A percentile compares a stretch with the other conserved stretches of the same genome.
phyloP scores from a whole-genome alignment of 1,284 basidiomycete genomes.

The Agaricales sp. region DNA sequence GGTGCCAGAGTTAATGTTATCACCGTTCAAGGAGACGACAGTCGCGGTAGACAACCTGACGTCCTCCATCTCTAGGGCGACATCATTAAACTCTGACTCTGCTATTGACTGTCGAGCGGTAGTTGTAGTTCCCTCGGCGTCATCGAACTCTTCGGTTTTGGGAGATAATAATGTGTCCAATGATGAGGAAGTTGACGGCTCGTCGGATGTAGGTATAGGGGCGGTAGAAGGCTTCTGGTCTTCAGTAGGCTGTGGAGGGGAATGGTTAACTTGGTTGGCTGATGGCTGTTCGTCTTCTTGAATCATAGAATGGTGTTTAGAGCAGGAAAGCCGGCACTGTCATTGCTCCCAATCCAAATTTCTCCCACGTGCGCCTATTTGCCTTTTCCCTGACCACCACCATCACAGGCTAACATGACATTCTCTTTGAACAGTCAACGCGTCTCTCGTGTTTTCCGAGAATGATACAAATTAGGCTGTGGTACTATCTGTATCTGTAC shows the following conservation, averaged over 20 bases:
- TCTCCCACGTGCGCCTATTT: background rate
- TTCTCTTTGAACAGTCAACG: too few species aligned
- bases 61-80: conserved; percentile 46
- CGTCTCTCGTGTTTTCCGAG: too few species aligned
- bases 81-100: conserved; percentile 50
- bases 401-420: background rate
- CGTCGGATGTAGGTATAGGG: conserved; percentile 3
- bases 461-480: too few species aligned
- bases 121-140: background rate
- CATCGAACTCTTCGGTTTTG: conserved; percentile 12
- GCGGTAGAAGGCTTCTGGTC: background rate
- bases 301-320: background rate
- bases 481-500: too few species aligned
- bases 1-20: conserved; percentile 5
- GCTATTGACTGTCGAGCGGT: conserved; percentile 31
- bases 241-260: background rate
- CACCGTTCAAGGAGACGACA: conserved; percentile 14
- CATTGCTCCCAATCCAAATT: background rate
- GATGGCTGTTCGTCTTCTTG: too few species aligned
- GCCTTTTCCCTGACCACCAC: background rate
- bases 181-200: conserved; percentile 12
- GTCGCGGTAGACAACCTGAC: conserved; percentile 43
- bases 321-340: background rate
- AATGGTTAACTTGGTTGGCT: background rate
- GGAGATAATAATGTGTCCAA: conserved; percentile 35